These are phyloP conservation scores for Ustilago vetiveriae DNA, from an alignment of 1,284 basidiomycete genomes.

Conservation along the genomic window DNA sequence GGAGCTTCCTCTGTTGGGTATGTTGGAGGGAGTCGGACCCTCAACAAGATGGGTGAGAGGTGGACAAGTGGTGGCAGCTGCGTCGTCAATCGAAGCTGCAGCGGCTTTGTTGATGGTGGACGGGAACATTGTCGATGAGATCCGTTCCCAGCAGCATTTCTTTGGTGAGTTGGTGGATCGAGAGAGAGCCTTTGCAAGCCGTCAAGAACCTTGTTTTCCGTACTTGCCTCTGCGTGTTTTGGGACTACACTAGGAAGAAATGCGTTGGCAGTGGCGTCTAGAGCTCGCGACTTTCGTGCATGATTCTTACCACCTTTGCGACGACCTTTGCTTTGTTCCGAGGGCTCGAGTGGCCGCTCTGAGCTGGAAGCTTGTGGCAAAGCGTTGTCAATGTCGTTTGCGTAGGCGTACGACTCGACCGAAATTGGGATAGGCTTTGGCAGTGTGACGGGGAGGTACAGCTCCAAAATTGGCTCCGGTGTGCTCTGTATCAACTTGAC, in stretches of 20 bases:
- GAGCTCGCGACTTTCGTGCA: neutral
- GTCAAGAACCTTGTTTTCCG: neutral
- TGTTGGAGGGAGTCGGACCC: conserved; percentile 20
- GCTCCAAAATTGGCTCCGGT: conserved; percentile 20
- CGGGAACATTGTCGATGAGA: no score
- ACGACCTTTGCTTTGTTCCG: neutral
- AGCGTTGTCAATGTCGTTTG: neutral
- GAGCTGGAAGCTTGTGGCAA: conserved; percentile 2
- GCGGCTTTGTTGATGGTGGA: no score
- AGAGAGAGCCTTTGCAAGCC: no score
- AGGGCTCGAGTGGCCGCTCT: neutral
- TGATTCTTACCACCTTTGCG: neutral
- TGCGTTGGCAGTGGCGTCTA: conserved; percentile 17
- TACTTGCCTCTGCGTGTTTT: neutral
- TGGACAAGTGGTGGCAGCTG: conserved; percentile 18
- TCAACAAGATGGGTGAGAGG: conserved; percentile 31
- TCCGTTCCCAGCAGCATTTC: no score
- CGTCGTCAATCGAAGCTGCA: neutral
- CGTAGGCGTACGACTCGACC: conserved; percentile 23
- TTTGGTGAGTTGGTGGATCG: no score
- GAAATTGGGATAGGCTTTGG: conserved; percentile 21
- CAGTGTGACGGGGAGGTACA: conserved; percentile 26
- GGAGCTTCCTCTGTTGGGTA: conserved; percentile 34
- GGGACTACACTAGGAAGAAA: conserved; percentile 13
- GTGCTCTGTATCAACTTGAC: conserved; percentile 12